A percentile compares a stretch with the other conserved stretches of the same genome.
Conservation (phyloP, 495 filamentous ascomycete species). For the Aspergillus kassunensis region DNA sequence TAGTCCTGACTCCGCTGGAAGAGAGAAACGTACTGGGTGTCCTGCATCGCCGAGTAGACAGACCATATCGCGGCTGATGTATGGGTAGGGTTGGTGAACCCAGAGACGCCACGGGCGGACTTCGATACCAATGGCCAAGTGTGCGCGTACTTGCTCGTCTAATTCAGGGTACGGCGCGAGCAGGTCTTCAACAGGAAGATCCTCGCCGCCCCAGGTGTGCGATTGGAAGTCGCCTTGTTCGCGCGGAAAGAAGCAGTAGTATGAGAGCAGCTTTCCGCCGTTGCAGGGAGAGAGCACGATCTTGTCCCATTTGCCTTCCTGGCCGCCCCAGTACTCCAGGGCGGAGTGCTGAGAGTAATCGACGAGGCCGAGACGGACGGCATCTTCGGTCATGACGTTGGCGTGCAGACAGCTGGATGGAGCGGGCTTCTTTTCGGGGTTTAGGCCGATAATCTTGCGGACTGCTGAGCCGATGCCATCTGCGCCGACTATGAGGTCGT, state of each 20-base stretch:
- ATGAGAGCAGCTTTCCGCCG: slow-evolving; percentile 42
- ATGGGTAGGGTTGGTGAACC: slow-evolving; percentile 45
- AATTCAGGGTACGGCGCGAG: slow-evolving; percentile 42
- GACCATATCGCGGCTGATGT: slow-evolving; percentile 26
- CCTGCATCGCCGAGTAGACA: slow-evolving; percentile 40
- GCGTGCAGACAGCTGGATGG: slow-evolving; percentile 44
- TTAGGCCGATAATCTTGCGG: slow-evolving; percentile 38
- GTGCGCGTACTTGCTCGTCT: slow-evolving; percentile 36
- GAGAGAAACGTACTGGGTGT: slow-evolving; percentile 25
- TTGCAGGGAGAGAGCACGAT: slow-evolving; percentile 49
- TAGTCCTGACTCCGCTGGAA: background rate
- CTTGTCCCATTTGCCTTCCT: slow-evolving; percentile 46
- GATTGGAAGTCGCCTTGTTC: slow-evolving; percentile 37
- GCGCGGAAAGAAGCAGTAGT: slow-evolving; percentile 49
- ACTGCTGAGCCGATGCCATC: slow-evolving; percentile 46
- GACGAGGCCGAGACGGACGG: slow-evolving; percentile 36
- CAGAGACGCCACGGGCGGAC: slow-evolving; percentile 48
- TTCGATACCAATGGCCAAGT: slow-evolving; percentile 39
- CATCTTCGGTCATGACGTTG: slow-evolving; percentile 42
- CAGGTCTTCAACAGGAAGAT: slow-evolving; percentile 36
- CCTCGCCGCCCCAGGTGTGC: slow-evolving; percentile 40
- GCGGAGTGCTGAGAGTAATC: slow-evolving; percentile 43
- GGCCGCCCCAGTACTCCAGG: slow-evolving; percentile 48
- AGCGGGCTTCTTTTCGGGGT: slow-evolving; percentile 42
- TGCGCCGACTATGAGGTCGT: slow-evolving; percentile 42